Conservation (phyloP, 2,329 filamentous ascomycete genomes). For the Xylariaceae sp. region DNA sequence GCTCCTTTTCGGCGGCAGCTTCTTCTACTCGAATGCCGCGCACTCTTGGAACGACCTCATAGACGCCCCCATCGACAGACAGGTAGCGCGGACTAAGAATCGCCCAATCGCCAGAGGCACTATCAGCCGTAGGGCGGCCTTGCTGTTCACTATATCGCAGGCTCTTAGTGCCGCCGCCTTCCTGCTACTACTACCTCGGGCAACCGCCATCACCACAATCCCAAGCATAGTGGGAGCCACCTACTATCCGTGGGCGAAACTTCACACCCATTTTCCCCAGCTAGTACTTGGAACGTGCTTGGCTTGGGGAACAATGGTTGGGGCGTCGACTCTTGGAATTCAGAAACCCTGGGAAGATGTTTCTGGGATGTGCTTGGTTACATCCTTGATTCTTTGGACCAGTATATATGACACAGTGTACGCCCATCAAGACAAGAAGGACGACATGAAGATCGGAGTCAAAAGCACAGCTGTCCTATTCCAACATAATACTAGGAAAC, state of each 20-base stretch:
- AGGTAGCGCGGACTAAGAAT: conserved; percentile 17
- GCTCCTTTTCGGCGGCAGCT: conserved; percentile 9
- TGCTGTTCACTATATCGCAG: conserved; percentile 21
- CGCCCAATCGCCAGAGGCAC: conserved; percentile 29
- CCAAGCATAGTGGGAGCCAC: conserved; percentile 13
- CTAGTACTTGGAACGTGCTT: conserved; percentile 27
- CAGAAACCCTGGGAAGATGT: conserved; percentile 5
- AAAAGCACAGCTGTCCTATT: conserved; percentile 23
- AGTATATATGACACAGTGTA: conserved; percentile 30
- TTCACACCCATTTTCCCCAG: conserved; percentile 26
- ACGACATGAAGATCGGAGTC: conserved; percentile 24
- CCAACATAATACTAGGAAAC: not conserved
- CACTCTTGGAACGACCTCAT: conserved; percentile 29
- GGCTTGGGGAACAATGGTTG: conserved; percentile 21
- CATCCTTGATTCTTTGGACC: conserved; percentile 19
- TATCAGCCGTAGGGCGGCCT: conserved; percentile 14
- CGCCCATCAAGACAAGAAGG: conserved; percentile 25
- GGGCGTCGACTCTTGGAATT: conserved; percentile 7
- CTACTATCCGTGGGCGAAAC: conserved; percentile 29
- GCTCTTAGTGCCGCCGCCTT: conserved; percentile 3
- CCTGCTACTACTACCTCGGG: conserved; percentile 6
- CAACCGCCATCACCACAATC: conserved; percentile 6
- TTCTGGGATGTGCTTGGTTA: conserved; percentile 12
- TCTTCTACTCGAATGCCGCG: conserved; percentile 22
- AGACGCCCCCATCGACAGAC: conserved; percentile 24